Evolutionary conservation across 495 filamentous ascomycete genomes (phyloP).

Genomic region (Viridothelium virens): DNA sequence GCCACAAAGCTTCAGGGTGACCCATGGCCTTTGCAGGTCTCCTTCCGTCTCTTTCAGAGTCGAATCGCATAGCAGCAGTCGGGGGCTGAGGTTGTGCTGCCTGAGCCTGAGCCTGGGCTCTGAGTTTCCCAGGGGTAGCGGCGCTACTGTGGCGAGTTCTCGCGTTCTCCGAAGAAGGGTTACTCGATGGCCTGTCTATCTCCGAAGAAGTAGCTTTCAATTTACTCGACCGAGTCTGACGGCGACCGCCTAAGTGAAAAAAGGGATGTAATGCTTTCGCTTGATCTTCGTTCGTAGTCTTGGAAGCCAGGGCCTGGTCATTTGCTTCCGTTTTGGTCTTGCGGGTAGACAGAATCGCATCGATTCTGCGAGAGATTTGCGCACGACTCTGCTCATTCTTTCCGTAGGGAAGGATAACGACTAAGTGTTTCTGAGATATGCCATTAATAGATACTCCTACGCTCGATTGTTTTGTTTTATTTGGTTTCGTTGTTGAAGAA

Average conservation of each 20-base stretch:
- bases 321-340: background rate
- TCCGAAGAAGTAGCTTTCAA: background rate
- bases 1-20: constrained; percentile 30
- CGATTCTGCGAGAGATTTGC: background rate
- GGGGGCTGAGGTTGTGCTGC: background rate
- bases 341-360: background rate
- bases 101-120: constrained; percentile 22
- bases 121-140: constrained; percentile 36
- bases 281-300: constrained; percentile 24
- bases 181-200: background rate
- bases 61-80: background rate
- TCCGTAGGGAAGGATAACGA: constrained; percentile 1
- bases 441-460: background rate
- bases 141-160: constrained; percentile 25
- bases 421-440: background rate
- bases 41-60: background rate
- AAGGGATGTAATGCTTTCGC: constrained; percentile 73
- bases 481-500: background rate
- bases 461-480: background rate
- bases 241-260: constrained; percentile 48
- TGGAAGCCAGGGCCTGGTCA: background rate
- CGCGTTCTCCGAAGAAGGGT: background rate
- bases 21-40: constrained; percentile 25
- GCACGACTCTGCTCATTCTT: background rate
- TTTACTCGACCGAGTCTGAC: background rate